Evolutionary conservation across 305 asterid species (phyloP).

Genomic region (Rubia tinctorum): DNA sequence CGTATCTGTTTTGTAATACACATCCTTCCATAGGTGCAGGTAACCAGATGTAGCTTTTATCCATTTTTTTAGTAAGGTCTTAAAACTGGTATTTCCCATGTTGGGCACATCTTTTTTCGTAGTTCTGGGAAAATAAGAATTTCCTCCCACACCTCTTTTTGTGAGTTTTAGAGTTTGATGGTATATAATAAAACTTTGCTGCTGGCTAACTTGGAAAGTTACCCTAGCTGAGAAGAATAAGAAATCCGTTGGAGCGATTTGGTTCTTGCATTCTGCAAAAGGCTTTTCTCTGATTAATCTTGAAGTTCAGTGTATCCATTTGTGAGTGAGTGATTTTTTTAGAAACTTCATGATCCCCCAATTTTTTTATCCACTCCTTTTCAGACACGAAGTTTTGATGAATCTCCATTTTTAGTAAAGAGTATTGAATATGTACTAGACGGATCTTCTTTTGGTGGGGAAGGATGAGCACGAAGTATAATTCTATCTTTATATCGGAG

Average conservation of each 20-base stretch:
- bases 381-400: neutral
- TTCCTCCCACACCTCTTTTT: neutral
- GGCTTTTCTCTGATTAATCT: neutral
- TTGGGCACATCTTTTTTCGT: neutral
- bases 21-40: neutral
- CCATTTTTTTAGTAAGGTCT: neutral
- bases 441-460: neutral
- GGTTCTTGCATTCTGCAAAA: neutral
- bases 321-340: no score
- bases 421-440: neutral
- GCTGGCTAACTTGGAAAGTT: neutral
- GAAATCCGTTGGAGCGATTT: neutral
- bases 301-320: no score
- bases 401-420: neutral
- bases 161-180: no score
- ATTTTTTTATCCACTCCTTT: neutral
- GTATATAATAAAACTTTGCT: neutral
- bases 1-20: neutral
- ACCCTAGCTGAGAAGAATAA: neutral
- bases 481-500: neutral
- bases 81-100: neutral
- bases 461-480: neutral
- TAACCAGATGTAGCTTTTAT: neutral
- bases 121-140: neutral
- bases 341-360: no score